Evolutionary conservation across 2,329 filamentous ascomycete genomes (phyloP), one percentile per base, ranked within the genome.

Genomic region (Penicillium glabrum): DNA sequence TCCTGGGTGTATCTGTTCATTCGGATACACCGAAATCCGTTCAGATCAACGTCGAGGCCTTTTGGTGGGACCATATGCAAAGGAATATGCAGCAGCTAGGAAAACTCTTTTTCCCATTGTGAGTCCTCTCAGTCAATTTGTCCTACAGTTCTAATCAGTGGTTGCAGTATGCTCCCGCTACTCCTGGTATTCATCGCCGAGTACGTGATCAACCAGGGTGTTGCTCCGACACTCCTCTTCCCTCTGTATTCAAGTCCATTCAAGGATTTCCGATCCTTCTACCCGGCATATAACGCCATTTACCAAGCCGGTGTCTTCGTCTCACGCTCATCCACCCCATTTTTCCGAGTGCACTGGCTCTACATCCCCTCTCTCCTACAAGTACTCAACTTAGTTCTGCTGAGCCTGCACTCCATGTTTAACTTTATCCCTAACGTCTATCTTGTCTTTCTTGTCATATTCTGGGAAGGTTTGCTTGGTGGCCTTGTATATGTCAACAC

Each of bases 131-230:
- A 24, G 13, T 29, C 23, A 3, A 3, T 45, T 44, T 21, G 16
- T 46, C n/a, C 50, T 64, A 47, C 39, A 10, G 11, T 48, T 44
- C 58, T 69, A 37, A 69, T 55, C 10, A 21, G 11, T 43, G 8
- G 35, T 31, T 54, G 3, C 61, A 84, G 82, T 73, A 98, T 99
- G 92, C 81, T 96, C 3, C 95, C 95, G 0, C 82, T 99, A 14
- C 82, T 98, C 33, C 79, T 98, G 16, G 95, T 99, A 29, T 99
- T 97, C 72, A 84, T 98, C 35, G 91, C 93, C 55, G 95, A 99
- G 78, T 99, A 99, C 73, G 96, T 90, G 54, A 97, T 98, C 75
- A 98, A 98, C 77, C 93, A 96, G 78, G 93, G 93, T 35, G 91
- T 98, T 0, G 82, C 91, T 0, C 93, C 95, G 1, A 96, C 92